Conservation (phyloP, 495 filamentous ascomycete species). For the Hypomontagnella monticulosa region DNA sequence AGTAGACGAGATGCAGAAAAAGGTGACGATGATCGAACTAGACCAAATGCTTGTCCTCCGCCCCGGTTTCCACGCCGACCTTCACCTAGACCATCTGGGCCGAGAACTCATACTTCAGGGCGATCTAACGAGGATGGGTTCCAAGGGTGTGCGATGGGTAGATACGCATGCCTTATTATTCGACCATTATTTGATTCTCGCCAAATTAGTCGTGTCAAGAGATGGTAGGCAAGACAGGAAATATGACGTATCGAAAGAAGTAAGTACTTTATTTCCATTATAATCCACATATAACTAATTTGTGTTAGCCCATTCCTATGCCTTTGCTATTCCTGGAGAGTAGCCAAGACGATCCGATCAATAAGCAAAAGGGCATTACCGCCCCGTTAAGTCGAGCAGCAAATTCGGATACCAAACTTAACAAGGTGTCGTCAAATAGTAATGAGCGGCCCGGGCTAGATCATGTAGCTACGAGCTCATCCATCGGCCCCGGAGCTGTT, state of each 20-base stretch:
- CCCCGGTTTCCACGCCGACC: constrained; percentile 86
- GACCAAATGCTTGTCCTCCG: constrained; percentile 80
- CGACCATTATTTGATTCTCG: constrained; percentile 94
- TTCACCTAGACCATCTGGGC: constrained; percentile 92
- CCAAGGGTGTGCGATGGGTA: constrained; percentile 86
- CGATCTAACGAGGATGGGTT: constrained; percentile 87
- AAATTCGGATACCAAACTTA: constrained; percentile 58
- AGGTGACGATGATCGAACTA: constrained; percentile 90
- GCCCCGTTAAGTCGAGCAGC: constrained; percentile 64
- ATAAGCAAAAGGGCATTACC: constrained; percentile 86
- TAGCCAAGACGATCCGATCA: constrained; percentile 87
- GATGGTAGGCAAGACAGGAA: constrained; percentile 81
- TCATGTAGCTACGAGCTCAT: constrained; percentile 70
- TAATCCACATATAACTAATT: constrained; percentile 5
- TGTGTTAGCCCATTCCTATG: constrained; percentile 87
- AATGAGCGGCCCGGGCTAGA: constrained; percentile 66
- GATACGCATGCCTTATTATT: constrained; percentile 94
- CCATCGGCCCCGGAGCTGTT: constrained; percentile 55
- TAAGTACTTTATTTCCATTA: constrained; percentile 50
- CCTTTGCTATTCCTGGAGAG: constrained; percentile 92
- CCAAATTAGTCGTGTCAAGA: constrained; percentile 76
- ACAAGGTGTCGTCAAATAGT: constrained; percentile 59
- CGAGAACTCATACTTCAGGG: constrained; percentile 89
- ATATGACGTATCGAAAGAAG: constrained; percentile 94
- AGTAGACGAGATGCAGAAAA: constrained; percentile 93